phyloP scores from a whole-genome alignment of 495 filamentous ascomycete genomes.

The Parmelia sp. region DNA sequence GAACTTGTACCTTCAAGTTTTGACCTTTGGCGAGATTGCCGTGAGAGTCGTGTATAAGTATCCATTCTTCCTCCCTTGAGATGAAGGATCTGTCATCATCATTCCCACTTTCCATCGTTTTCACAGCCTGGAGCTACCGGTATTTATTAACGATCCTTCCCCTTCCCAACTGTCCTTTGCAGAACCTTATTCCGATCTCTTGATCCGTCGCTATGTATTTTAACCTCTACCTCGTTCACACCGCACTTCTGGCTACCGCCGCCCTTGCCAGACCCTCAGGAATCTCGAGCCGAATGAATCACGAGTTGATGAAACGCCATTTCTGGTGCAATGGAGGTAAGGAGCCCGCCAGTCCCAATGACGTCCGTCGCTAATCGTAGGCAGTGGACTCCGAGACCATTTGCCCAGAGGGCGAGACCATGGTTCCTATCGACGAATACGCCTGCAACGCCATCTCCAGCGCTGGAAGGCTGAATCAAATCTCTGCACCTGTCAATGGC shows the following conservation, averaged over 20 bases:
- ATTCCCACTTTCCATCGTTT: neutral
- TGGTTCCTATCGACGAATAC: conserved; percentile 1
- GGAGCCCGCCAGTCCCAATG: neutral
- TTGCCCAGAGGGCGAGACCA: conserved; percentile 1
- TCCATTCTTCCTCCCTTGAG: neutral
- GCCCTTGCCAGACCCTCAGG: neutral
- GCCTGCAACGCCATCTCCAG: conserved; percentile 6
- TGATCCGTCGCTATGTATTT: neutral
- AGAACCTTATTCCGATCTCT: neutral
- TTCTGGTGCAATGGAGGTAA: conserved; percentile 8
- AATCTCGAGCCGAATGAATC: neutral
- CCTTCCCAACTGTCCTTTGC: neutral
- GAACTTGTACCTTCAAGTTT: neutral
- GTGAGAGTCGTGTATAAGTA: neutral
- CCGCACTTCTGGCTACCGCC: neutral
- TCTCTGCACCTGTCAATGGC: neutral
- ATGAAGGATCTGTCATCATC: neutral
- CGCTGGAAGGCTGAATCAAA: neutral
- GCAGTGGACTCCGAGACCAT: neutral
- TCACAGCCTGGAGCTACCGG: neutral
- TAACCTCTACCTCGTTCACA: neutral
- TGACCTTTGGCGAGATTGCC: neutral
- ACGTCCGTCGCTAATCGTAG: neutral
- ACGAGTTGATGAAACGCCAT: neutral
- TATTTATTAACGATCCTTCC: neutral